These are phyloP conservation scores for Colletotrichum eleusines DNA, from an alignment of 2,329 filamentous ascomycete genomes.

Conservation along the genomic window DNA sequence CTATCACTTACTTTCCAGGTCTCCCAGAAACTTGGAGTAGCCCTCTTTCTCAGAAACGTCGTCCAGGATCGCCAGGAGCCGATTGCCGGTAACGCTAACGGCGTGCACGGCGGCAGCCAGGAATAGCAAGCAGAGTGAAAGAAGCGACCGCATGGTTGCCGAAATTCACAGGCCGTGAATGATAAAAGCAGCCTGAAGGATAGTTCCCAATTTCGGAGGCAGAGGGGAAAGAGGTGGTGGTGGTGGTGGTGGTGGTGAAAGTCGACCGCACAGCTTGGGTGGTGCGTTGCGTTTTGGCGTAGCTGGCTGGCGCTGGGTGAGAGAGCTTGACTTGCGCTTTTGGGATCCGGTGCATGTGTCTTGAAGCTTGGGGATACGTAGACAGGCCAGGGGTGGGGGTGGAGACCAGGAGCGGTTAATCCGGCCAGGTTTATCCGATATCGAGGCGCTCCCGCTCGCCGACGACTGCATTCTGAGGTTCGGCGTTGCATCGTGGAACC, in stretches of 20 bases:
- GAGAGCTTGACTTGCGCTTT: conserved; percentile 38
- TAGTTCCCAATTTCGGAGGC: conserved; percentile 36
- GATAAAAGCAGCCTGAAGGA: conserved; percentile 11
- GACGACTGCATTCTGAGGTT: conserved; percentile 36
- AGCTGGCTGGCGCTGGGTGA: conserved; percentile 38
- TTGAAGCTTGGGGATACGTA: conserved; percentile 47
- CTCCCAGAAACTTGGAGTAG: conserved; percentile 85
- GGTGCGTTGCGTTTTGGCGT: conserved; percentile 35
- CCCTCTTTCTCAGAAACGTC: conserved; percentile 82
- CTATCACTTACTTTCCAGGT: conserved; percentile 71
- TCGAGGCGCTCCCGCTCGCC: conserved; percentile 1
- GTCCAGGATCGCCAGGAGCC: conserved; percentile 88
- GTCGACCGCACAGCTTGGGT: conserved; percentile 43
- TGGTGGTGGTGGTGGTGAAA: conserved; percentile 38
- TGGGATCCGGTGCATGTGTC: conserved; percentile 41
- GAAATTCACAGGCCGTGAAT: conserved; percentile 35
- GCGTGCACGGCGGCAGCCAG: conserved; percentile 78
- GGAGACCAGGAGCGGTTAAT: neutral
- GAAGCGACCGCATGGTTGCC: conserved; percentile 77
- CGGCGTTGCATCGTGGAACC: conserved; percentile 25
- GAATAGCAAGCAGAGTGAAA: conserved; percentile 77
- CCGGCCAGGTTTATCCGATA: conserved; percentile 28
- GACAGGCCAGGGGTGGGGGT: neutral
- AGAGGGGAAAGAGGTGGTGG: neutral
- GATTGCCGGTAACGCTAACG: conserved; percentile 83